Conservation (phyloP, 164 flowering plant genomes). For the Macadamia integrifolia region DNA sequence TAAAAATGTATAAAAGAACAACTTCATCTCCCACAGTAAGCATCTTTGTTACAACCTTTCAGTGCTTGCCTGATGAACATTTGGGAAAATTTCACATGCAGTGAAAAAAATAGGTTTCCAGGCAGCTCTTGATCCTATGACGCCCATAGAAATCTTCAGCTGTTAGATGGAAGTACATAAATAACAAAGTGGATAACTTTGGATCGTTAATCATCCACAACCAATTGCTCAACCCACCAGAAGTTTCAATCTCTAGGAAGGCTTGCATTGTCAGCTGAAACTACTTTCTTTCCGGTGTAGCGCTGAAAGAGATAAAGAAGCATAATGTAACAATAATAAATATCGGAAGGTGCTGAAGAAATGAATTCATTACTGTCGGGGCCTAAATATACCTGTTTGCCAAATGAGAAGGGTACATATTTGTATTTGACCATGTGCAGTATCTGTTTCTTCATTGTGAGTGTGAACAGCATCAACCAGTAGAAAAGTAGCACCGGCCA, state of each 20-base stretch:
- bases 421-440: conserved; percentile 35
- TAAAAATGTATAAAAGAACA: not conserved
- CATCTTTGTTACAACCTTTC: not conserved
- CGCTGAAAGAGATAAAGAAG: conserved; percentile 16
- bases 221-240: not conserved
- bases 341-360: not conserved
- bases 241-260: conserved; percentile 1
- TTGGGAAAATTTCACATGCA: not conserved
- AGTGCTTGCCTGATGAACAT: not conserved
- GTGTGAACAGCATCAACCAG: conserved; percentile 29
- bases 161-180: not conserved
- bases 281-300: conserved; percentile 27
- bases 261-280: conserved; percentile 16
- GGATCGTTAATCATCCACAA: not conserved
- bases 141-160: too few relatives aligned
- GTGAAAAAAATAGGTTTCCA: not conserved
- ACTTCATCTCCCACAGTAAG: not conserved
- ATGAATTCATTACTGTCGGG: not conserved
- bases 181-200: not conserved
- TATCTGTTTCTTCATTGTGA: conserved; percentile 38
- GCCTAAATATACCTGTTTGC: conserved; percentile 29
- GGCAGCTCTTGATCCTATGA: not conserved
- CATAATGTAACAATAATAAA: not conserved
- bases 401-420: conserved; percentile 35
- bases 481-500: conserved; percentile 32